phyloP scores from a whole-genome alignment of 2,329 filamentous ascomycete genomes.

The Niveomyces coronatus region DNA sequence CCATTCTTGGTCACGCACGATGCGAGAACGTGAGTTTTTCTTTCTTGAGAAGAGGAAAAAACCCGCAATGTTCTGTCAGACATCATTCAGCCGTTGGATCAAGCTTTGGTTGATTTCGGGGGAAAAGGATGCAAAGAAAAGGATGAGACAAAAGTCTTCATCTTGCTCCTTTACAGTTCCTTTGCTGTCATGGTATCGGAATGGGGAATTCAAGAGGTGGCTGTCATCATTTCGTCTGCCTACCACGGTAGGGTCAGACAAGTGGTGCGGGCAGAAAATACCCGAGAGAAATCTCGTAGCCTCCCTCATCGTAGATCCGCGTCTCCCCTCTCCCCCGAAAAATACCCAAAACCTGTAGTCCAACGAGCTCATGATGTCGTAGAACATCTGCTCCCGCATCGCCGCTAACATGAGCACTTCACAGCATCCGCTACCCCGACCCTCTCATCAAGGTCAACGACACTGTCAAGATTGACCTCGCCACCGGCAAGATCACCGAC shows the following conservation, averaged over 20 bases:
- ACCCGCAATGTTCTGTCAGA: constrained; percentile 62
- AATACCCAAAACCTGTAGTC: constrained; percentile 20
- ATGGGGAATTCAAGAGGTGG: background rate
- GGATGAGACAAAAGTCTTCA: background rate
- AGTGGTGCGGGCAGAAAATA: no score
- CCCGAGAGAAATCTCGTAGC: no score
- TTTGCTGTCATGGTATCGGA: background rate
- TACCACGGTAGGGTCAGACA: constrained; percentile 6
- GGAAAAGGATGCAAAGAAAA: constrained; percentile 10
- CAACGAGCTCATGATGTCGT: constrained; percentile 11
- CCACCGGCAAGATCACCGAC: constrained; percentile 95
- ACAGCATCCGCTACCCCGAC: constrained; percentile 99
- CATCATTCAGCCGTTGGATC: constrained; percentile 99
- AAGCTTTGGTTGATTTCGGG: constrained; percentile 73
- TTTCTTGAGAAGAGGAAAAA: no score
- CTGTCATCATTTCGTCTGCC: constrained; percentile 5
- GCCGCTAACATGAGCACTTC: constrained; percentile 29
- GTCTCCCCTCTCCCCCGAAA: constrained; percentile 1
- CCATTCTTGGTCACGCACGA: constrained; percentile 99
- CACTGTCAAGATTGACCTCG: constrained; percentile 97
- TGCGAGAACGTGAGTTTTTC: constrained; percentile 94
- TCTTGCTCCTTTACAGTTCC: background rate
- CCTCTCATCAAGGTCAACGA: constrained; percentile 99
- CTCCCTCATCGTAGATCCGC: constrained; percentile 6
- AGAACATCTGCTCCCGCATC: constrained; percentile 12